Conservation (phyloP, 768 basidiomycete genomes). For the Rubroboletus satanas region DNA sequence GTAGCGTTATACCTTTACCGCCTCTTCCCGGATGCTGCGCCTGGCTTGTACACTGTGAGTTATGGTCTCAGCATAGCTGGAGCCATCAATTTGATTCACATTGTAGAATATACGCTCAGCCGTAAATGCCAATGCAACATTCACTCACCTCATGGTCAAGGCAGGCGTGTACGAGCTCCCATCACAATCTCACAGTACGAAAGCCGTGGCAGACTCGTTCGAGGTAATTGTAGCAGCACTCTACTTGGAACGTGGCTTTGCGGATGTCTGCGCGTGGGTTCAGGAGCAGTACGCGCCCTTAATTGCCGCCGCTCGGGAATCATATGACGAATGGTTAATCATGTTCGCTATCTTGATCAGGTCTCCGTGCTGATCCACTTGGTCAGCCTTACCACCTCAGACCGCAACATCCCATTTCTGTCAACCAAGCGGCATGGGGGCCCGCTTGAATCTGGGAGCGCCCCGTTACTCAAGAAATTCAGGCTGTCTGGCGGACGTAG, state of each 20-base stretch:
- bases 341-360: not conserved
- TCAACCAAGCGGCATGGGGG: constrained; percentile 14
- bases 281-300: constrained; percentile 37
- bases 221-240: constrained; percentile 46
- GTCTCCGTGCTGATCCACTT: constrained; percentile 5
- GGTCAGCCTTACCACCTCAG: constrained; percentile 11
- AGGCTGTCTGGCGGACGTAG: constrained; percentile 14
- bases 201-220: constrained; percentile 44
- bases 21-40: constrained; percentile 30
- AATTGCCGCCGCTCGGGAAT: constrained; percentile 30
- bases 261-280: constrained; percentile 38
- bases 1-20: constrained; percentile 39
- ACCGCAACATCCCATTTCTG: not conserved
- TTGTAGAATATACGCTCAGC: constrained; percentile 23
- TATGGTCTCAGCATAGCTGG: not conserved
- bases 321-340: constrained; percentile 27
- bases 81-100: not conserved
- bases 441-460: constrained; percentile 2
- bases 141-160: constrained; percentile 37
- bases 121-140: constrained; percentile 35
- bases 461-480: constrained; percentile 19
- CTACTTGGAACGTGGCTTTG: constrained; percentile 38
- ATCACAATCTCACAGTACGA: constrained; percentile 25
- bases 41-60: constrained; percentile 36
- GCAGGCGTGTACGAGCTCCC: constrained; percentile 26